A percentile compares a stretch with the other conserved stretches of the same genome.
phyloP scores from a whole-genome alignment of 1,284 basidiomycete genomes.

The Hymenochaete sp. region DNA sequence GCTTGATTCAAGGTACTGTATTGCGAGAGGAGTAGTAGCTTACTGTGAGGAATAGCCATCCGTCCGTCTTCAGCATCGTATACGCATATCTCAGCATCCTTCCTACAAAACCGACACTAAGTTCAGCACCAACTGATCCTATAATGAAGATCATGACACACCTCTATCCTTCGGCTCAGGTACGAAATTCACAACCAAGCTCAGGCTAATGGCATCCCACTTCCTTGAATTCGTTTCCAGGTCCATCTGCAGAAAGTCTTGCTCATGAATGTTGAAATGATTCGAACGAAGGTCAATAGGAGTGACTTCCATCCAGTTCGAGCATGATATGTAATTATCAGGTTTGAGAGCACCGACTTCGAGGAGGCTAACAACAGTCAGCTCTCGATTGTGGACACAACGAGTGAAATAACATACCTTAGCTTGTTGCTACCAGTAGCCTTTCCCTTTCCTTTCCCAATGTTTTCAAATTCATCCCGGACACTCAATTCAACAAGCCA shows the following conservation, averaged over 20 bases:
- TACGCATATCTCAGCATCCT: slow-evolving; percentile 65
- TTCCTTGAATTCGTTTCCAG: slow-evolving; percentile 29
- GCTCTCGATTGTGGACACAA: neutral
- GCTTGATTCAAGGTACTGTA: neutral
- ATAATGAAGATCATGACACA: slow-evolving; percentile 37
- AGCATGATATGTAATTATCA: slow-evolving; percentile 64
- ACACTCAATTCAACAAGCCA: slow-evolving; percentile 60
- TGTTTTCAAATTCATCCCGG: slow-evolving; percentile 28
- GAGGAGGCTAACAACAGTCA: slow-evolving; percentile 52
- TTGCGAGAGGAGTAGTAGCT: slow-evolving; percentile 22
- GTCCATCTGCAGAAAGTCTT: slow-evolving; percentile 70
- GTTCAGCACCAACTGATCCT: neutral
- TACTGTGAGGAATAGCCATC: slow-evolving; percentile 69
- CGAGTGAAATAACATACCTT: slow-evolving; percentile 29
- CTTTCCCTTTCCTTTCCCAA: slow-evolving; percentile 23
- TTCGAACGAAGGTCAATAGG: slow-evolving; percentile 78
- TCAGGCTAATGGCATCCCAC: slow-evolving; percentile 78
- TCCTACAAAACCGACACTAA: slow-evolving; percentile 39
- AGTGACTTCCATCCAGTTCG: slow-evolving; percentile 60
- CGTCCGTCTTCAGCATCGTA: slow-evolving; percentile 44
- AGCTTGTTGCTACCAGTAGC: slow-evolving; percentile 24
- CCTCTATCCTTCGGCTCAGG: slow-evolving; percentile 70
- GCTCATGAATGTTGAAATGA: slow-evolving; percentile 69
- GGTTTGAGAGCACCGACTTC: slow-evolving; percentile 82
- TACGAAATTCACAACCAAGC: slow-evolving; percentile 83